Conservation (phyloP, 192 early-diverging fungal species). For the Backusella macrospora region DNA sequence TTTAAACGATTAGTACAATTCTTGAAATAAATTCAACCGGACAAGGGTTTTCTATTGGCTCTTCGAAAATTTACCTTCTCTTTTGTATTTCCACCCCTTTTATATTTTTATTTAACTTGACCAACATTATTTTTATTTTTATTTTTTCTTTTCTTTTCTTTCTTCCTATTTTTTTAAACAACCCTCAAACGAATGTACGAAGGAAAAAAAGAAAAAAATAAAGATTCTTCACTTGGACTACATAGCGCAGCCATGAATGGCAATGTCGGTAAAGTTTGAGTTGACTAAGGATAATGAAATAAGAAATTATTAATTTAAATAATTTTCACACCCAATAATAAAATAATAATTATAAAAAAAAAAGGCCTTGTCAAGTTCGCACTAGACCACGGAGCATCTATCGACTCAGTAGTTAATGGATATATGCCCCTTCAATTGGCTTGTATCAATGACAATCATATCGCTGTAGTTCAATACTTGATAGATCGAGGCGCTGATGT, state of each 20-base stretch:
- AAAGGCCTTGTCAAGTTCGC: conserved; percentile 66
- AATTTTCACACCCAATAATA: conserved; percentile 17
- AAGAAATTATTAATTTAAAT: conserved; percentile 37
- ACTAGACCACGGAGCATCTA: conserved; percentile 68
- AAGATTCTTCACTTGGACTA: conserved; percentile 41
- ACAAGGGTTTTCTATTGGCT: no score
- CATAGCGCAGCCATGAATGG: conserved; percentile 58
- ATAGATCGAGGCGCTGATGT: conserved; percentile 72
- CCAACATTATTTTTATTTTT: conserved; percentile 4
- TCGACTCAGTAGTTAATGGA: conserved; percentile 71
- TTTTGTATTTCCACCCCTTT: neutral
- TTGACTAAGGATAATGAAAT: conserved; percentile 4
- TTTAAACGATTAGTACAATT: no score
- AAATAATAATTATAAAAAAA: neutral
- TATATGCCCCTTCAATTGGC: conserved; percentile 73
- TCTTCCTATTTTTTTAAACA: neutral
- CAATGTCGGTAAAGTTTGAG: conserved; percentile 48
- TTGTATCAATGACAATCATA: conserved; percentile 61
- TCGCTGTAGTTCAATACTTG: conserved; percentile 66
- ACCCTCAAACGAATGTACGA: conserved; percentile 16
- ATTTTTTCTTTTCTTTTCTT: neutral
- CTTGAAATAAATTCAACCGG: neutral
- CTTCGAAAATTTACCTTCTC: neutral
- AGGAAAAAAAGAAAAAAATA: conserved; percentile 29
- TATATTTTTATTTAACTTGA: conserved; percentile 11